A percentile compares a stretch with the other conserved stretches of the same genome.
Evolutionary conservation across 2,329 filamentous ascomycete species (phyloP).

Genomic region (Cadophora gregata): DNA sequence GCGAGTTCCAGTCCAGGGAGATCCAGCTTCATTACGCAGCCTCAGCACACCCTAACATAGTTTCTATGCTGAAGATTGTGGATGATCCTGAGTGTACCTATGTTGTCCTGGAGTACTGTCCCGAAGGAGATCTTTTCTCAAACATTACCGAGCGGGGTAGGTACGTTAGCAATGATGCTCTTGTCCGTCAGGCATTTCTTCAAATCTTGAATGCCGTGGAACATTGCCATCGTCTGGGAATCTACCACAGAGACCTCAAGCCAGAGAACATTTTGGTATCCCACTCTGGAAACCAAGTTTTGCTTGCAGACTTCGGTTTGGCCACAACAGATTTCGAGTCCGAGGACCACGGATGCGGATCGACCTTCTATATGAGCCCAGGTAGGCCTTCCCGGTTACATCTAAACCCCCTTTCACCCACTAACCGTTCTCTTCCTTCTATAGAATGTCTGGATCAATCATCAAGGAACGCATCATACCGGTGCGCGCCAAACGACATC

Average conservation of each 20-base stretch:
- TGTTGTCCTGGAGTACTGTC: slow-evolving; percentile 96
- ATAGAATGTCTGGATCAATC: slow-evolving; percentile 88
- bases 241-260: slow-evolving; percentile 97
- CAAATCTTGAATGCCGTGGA: slow-evolving; percentile 97
- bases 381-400: slow-evolving; percentile 64
- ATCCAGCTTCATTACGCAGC: slow-evolving; percentile 90
- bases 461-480: slow-evolving; percentile 78
- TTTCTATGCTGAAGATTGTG: slow-evolving; percentile 92
- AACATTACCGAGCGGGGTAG: slow-evolving; percentile 96
- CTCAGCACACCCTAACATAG: slow-evolving; percentile 89
- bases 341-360: slow-evolving; percentile 96
- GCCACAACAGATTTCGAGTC: slow-evolving; percentile 85
- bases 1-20: slow-evolving; percentile 90
- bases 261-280: slow-evolving; percentile 97
- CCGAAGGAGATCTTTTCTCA: slow-evolving; percentile 94
- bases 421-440: slow-evolving; percentile 42
- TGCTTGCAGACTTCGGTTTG: slow-evolving; percentile 96
- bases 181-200: slow-evolving; percentile 87
- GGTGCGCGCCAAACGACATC: slow-evolving; percentile 92
- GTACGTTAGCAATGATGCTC: slow-evolving; percentile 89
- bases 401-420: slow-evolving; percentile 28
- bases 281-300: slow-evolving; percentile 86
- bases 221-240: slow-evolving; percentile 89
- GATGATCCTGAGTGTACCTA: slow-evolving; percentile 92
- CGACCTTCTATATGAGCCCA: slow-evolving; percentile 99